A percentile compares a stretch with the other conserved stretches of the same genome.
Conservation (phyloP, 2,329 filamentous ascomycete species). For the Penicillium sp. region DNA sequence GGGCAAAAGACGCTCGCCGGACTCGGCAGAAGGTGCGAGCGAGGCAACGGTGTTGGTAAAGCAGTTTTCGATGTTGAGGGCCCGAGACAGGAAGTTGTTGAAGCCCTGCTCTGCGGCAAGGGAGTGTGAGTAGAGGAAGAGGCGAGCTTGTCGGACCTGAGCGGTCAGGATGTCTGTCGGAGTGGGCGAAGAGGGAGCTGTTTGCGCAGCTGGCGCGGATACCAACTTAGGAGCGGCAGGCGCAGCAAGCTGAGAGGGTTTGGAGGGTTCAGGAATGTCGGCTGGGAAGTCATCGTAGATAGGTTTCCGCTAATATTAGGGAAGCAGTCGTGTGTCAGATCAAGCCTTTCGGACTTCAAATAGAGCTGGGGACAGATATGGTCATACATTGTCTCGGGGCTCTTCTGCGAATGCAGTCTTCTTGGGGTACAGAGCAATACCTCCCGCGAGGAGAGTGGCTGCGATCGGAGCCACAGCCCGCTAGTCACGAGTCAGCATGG, state of each 20-base stretch:
- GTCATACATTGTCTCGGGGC: conserved; percentile 36
- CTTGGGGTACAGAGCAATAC: conserved; percentile 40
- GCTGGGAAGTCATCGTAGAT: conserved; percentile 44
- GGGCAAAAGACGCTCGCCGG: conserved; percentile 84
- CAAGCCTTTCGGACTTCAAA: not conserved
- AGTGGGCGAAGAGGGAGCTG: conserved; percentile 55
- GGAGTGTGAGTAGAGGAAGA: conserved; percentile 75
- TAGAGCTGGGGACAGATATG: conserved; percentile 4
- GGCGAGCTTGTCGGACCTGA: conserved; percentile 74
- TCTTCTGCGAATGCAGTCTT: conserved; percentile 44
- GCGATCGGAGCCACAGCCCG: conserved; percentile 42
- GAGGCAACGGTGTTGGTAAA: conserved; percentile 88
- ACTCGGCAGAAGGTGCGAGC: conserved; percentile 79
- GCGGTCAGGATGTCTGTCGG: conserved; percentile 85
- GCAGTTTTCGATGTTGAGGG: conserved; percentile 80
- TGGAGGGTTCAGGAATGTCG: conserved; percentile 29
- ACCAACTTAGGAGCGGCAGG: conserved; percentile 16
- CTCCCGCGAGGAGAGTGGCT: conserved; percentile 41
- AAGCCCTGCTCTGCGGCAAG: conserved; percentile 74
- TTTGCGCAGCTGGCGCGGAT: conserved; percentile 17
- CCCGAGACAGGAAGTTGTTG: conserved; percentile 75
- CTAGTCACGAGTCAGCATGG: conserved; percentile 30
- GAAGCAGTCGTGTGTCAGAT: conserved; percentile 17
- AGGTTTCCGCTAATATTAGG: conserved; percentile 38
- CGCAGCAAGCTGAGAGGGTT: conserved; percentile 18